Evolutionary conservation across 1,284 basidiomycete genomes (phyloP), one percentile per base, ranked within the genome.

Genomic region (Austroboletus rostrupii): DNA sequence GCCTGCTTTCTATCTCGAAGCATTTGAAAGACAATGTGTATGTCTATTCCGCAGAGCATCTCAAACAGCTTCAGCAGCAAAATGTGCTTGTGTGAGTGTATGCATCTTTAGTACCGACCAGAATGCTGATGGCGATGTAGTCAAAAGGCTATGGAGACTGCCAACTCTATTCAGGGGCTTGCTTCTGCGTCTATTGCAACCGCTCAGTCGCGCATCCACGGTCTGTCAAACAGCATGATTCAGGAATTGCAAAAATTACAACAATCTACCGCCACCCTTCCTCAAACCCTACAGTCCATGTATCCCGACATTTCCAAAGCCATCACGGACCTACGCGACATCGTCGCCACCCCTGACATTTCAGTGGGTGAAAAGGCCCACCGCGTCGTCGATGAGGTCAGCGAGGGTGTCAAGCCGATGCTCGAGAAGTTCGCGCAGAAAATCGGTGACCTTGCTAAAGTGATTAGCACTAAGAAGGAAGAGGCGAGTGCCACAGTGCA

Each of bases 51-150:
- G 73, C 77, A 44, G 83, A 87, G 53, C 87, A 89, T 60, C 66
- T 88, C 61, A 85, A 81, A 56, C 79, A 86, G 53, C 69, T 89
- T 41, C 83, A 83, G 61, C 71, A 73, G n/a, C 87, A 90, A 57
- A 85, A 71, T 54, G 73, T 68, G 42, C 68, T 88, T 43, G 76
- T 87, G 80, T 87, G 68, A 48, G 82, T 71, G 26, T 38, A 45
- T n/a, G 9, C 37, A 8, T 26, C 8, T 29, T 32, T 39, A 35
- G 17, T 35, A n/a, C 16, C 14, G 46, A 32, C 6, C 51, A 46
- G 53, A 49, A 38, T 54, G 47, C 47, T 54, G 52, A 49, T 52
- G 33, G 5, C 5, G 37, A 16, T 52, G 5, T 53, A 87, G 83
- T 46, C 83, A 89, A 73, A 78, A 78, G 50, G 86, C 86, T 4